Evolutionary conservation across 331 rosid genomes (phyloP).

Genomic region (Phaseolus coccineus): DNA sequence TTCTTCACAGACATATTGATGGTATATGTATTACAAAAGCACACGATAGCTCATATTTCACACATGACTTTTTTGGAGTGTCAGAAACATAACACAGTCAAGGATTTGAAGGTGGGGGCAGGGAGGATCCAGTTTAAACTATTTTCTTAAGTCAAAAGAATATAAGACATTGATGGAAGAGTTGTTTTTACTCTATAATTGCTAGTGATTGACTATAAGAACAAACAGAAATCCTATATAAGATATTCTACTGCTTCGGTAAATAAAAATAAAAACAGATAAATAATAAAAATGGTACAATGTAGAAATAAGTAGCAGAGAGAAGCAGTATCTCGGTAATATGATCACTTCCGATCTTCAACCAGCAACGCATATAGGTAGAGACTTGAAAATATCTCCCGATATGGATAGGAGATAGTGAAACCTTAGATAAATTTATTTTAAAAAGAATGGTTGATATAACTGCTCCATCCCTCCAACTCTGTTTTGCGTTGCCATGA

Average conservation of each 20-base stretch:
- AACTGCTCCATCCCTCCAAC: too few relatives aligned
- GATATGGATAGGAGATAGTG: too few relatives aligned
- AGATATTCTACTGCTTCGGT: constrained; percentile 22
- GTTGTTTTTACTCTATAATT: background rate
- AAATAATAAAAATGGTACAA: constrained; percentile 6
- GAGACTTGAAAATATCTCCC: too few relatives aligned
- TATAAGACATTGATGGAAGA: background rate
- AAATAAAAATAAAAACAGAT: constrained; percentile 24
- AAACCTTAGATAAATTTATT: too few relatives aligned
- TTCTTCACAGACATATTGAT: too few relatives aligned
- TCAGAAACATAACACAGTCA: background rate
- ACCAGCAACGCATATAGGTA: background rate
- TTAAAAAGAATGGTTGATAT: too few relatives aligned
- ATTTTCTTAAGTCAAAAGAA: too few relatives aligned
- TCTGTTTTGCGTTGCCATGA: too few relatives aligned
- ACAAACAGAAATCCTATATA: background rate
- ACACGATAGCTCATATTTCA: too few relatives aligned
- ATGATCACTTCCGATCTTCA: constrained; percentile 13
- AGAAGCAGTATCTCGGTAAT: background rate
- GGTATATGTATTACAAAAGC: too few relatives aligned
- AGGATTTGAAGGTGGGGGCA: background rate
- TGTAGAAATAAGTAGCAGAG: constrained; percentile 13
- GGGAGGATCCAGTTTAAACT: too few relatives aligned
- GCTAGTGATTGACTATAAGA: background rate
- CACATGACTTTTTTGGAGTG: background rate